Evolutionary conservation across 345 rosid genomes (phyloP).

Genomic region (Anastatica hierochuntica): DNA sequence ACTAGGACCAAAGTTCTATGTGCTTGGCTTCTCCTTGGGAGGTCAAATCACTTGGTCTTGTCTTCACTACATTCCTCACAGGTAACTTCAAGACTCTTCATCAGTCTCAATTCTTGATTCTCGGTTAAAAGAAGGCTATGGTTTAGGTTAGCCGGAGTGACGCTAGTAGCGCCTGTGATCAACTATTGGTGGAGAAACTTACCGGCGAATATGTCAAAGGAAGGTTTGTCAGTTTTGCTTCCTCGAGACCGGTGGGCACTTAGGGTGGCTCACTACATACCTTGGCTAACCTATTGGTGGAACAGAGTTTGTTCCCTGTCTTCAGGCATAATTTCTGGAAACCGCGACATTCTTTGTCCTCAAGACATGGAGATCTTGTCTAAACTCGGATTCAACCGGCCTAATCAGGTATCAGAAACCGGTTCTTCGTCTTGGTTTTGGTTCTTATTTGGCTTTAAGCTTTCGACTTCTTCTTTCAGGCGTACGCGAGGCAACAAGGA

Average conservation of each 20-base stretch:
- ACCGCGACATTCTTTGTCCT: slow-evolving; percentile 24
- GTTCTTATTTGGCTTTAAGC: neutral
- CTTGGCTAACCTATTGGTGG: slow-evolving; percentile 55
- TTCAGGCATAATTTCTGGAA: slow-evolving; percentile 23
- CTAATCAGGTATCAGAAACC: slow-evolving; percentile 13
- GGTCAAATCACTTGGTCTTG: slow-evolving; percentile 39
- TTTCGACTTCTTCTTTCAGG: slow-evolving; percentile 15
- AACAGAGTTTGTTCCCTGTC: slow-evolving; percentile 38
- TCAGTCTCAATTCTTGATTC: neutral
- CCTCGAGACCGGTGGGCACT: slow-evolving; percentile 48
- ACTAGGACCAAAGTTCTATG: slow-evolving; percentile 36
- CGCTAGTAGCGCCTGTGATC: slow-evolving; percentile 33
- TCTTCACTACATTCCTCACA: slow-evolving; percentile 49
- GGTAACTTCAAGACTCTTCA: slow-evolving; percentile 13
- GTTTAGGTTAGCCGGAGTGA: slow-evolving; percentile 47
- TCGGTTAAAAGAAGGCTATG: neutral
- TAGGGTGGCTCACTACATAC: slow-evolving; percentile 38
- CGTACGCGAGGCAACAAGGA: slow-evolving; percentile 44
- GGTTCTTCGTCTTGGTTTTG: neutral
- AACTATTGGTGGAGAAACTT: slow-evolving; percentile 59
- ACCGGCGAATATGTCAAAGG: slow-evolving; percentile 29
- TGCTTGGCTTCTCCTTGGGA: slow-evolving; percentile 45
- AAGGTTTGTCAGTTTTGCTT: slow-evolving; percentile 25
- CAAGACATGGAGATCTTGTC: slow-evolving; percentile 29
- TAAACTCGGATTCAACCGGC: slow-evolving; percentile 8